Evolutionary conservation across 2,329 filamentous ascomycete genomes (phyloP).

Genomic region (Cercospora sp.): DNA sequence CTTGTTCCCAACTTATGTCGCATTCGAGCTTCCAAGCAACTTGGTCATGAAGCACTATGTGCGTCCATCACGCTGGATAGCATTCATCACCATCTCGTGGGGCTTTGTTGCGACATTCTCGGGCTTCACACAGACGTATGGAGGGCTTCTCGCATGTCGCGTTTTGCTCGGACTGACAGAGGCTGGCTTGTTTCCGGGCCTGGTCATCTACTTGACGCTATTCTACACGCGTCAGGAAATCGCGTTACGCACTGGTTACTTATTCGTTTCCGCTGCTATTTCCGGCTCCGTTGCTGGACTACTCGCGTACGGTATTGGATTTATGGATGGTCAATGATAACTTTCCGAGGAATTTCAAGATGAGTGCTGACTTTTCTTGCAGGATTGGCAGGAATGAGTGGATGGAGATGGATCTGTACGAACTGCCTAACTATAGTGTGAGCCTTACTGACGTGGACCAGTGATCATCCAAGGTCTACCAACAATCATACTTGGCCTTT

Average conservation of each 20-base stretch:
- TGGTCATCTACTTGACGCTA: neutral
- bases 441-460: neutral
- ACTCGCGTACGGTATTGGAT: neutral
- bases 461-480: neutral
- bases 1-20: constrained; percentile 22
- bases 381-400: neutral
- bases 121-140: neutral
- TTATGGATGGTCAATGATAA: neutral
- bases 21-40: constrained; percentile 15
- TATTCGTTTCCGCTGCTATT: neutral
- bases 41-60: constrained; percentile 19
- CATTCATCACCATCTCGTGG: neutral
- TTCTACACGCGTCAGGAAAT: neutral
- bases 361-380: neutral
- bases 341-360: too few species aligned
- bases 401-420: neutral
- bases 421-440: neutral
- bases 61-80: neutral
- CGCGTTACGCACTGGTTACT: neutral
- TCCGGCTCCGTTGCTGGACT: neutral
- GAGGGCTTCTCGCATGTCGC: neutral
- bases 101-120: neutral
- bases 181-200: neutral
- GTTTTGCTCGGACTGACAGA: neutral
- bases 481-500: neutral